These are phyloP conservation scores for Alternaria arborescens DNA, from an alignment of 2,329 filamentous ascomycete genomes.

Conservation along the genomic window DNA sequence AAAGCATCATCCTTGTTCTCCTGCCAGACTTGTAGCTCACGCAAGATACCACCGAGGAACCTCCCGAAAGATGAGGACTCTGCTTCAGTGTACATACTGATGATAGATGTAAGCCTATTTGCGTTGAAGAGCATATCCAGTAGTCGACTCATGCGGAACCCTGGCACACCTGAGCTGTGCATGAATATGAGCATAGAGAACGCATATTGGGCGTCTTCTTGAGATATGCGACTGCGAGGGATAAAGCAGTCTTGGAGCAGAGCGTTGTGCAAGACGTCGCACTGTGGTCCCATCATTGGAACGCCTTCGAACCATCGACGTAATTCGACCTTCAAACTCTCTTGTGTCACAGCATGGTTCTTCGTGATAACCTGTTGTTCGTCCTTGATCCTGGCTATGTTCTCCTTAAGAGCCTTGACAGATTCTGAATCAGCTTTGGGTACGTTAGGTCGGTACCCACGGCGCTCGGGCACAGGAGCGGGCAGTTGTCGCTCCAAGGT, in stretches of 20 bases:
- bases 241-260: conserved; percentile 91
- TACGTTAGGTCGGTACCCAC: conserved; percentile 63
- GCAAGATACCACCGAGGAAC: conserved; percentile 83
- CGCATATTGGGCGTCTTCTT: conserved; percentile 86
- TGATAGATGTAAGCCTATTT: conserved; percentile 79
- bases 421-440: conserved; percentile 64
- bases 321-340: conserved; percentile 78
- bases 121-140: conserved; percentile 86
- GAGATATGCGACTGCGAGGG: conserved; percentile 84
- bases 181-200: conserved; percentile 88
- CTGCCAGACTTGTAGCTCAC: conserved; percentile 86
- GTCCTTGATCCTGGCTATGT: conserved; percentile 64
- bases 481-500: conserved; percentile 30
- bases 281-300: conserved; percentile 66
- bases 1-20: conserved; percentile 73
- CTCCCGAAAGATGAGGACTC: conserved; percentile 94
- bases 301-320: conserved; percentile 77
- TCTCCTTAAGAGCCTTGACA: conserved; percentile 76
- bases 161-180: conserved; percentile 82
- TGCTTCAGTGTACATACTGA: conserved; percentile 88
- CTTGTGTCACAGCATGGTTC: conserved; percentile 59
- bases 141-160: conserved; percentile 85
- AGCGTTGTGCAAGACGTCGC: conserved; percentile 69
- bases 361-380: conserved; percentile 64
- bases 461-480: conserved; percentile 66